These are phyloP conservation scores for Mucuna pruriens DNA, from an alignment of 306 rosid genomes.

Conservation along the genomic window DNA sequence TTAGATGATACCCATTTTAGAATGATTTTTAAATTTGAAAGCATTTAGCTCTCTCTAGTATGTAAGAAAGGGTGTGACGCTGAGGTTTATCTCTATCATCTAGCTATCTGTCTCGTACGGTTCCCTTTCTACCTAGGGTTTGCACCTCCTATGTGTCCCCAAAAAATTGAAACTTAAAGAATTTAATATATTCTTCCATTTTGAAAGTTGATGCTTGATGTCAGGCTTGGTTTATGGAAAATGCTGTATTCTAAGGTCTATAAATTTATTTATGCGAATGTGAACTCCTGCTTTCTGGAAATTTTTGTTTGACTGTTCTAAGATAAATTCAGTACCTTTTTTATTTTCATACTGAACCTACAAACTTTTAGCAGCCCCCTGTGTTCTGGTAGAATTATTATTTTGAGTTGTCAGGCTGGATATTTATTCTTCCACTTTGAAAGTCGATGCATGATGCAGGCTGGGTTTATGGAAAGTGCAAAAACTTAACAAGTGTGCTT, in stretches of 20 bases:
- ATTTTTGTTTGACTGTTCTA: slow-evolving; percentile 30
- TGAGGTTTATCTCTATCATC: neutral
- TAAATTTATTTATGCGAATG: neutral
- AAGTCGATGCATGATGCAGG: neutral
- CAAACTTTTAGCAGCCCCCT: slow-evolving; percentile 24
- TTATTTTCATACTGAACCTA: slow-evolving; percentile 24
- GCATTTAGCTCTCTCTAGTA: neutral
- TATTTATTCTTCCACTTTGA: neutral
- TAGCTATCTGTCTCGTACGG: neutral
- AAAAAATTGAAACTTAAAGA: too few species aligned
- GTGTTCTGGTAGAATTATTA: slow-evolving; percentile 21
- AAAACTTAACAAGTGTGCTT: too few species aligned
- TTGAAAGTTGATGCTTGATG: neutral
- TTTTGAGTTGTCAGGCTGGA: slow-evolving; percentile 24
- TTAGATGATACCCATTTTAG: neutral
- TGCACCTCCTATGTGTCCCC: neutral
- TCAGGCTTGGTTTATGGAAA: neutral
- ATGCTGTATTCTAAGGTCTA: neutral
- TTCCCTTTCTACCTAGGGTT: neutral
- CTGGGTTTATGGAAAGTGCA: neutral
- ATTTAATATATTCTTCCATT: too few species aligned
- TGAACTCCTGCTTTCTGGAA: slow-evolving; percentile 3
- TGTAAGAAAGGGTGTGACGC: neutral
- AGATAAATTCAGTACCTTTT: slow-evolving; percentile 25
- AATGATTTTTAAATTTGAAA: neutral